Base-by-base conservation (phyloP, 805 yeast genomes). In the Candida wancherniae region DNA sequence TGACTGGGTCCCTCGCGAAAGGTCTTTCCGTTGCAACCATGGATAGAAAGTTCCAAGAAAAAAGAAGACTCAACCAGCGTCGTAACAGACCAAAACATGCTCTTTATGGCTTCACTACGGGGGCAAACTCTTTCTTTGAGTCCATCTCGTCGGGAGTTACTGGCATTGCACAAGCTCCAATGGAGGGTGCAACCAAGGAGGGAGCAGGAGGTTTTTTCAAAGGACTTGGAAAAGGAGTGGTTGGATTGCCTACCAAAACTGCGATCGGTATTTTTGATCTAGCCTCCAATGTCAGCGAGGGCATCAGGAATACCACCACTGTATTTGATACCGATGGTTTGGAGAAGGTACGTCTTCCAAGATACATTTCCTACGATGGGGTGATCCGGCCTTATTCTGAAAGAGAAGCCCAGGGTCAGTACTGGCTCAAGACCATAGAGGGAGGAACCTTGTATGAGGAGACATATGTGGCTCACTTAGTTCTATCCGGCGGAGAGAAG, bases 191-290 rank as follows among this genome's bases (percentile, higher is more conserved):
- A 0, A 68, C 72, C n/a, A 68, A 74, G 32, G 94, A 80, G 22
- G 99, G 99, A 4, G 77, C 97, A 0, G 64, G 78, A 3, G 99
- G 98, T 0, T 90, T 92, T 54, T 76, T 92, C 61, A 85, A 80
- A 51, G 99, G 99, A 1, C 51, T 92, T 3, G 98, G 98, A 4
- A 84, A 80, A 48, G 99, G 98, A 9, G 51, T 94, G n/a, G 75
- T 92, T 34, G 98, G 98, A 0, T 61, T 94, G 18, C 98, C 99
- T 0, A 88, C 98, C 0, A 92, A 92, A 63, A 85, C 97, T 0
- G 95, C 96, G 0, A 87, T 90, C 45, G 99, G 99, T 9, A 54
- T 92, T 15, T 80, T 92, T 44, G 99, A 92, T 53, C 67, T 94
- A 40, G 95, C 97, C 1, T 82, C 84, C 32, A 90, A 85, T 55